These are phyloP conservation scores for Suaeda aralocaspica DNA, from an alignment of 148 eudicot genomes.

Conservation along the genomic window DNA sequence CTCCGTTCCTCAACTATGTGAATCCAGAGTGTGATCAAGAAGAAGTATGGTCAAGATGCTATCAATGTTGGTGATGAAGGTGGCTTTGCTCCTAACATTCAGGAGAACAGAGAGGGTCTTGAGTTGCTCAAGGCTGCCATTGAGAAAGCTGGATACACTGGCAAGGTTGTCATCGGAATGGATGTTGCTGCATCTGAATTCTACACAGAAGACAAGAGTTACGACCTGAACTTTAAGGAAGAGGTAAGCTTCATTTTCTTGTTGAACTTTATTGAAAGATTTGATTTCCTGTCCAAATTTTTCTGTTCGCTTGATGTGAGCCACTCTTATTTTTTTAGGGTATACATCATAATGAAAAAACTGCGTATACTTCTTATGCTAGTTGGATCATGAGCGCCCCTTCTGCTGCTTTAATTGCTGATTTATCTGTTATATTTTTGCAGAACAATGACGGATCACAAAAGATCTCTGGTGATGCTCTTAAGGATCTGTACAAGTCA, in stretches of 20 bases:
- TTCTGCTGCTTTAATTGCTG: background rate
- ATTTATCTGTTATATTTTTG: slow-evolving; percentile 8
- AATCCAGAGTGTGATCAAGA: slow-evolving; percentile 86
- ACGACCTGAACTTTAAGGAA: slow-evolving; percentile 97
- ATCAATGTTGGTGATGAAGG: slow-evolving; percentile 99
- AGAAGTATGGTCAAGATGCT: slow-evolving; percentile 98
- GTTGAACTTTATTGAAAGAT: background rate
- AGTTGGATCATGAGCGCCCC: background rate
- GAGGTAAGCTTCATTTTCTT: slow-evolving; percentile 44
- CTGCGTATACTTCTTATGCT: no score
- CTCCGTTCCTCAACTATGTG: background rate
- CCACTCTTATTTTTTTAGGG: no score
- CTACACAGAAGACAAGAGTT: slow-evolving; percentile 76
- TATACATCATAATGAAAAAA: no score
- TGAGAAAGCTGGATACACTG: slow-evolving; percentile 92
- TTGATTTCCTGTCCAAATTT: background rate
- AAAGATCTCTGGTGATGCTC: slow-evolving; percentile 80
- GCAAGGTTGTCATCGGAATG: slow-evolving; percentile 95
- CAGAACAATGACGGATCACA: slow-evolving; percentile 85
- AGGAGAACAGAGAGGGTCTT: slow-evolving; percentile 99
- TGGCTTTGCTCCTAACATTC: slow-evolving; percentile 98
- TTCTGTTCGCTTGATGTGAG: background rate
- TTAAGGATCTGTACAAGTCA: slow-evolving; percentile 93
- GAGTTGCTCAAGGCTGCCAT: slow-evolving; percentile 94
- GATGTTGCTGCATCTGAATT: slow-evolving; percentile 99